phyloP scores from a whole-genome alignment of 2,329 filamentous ascomycete species.

The Trichoderma citrinoviride region DNA sequence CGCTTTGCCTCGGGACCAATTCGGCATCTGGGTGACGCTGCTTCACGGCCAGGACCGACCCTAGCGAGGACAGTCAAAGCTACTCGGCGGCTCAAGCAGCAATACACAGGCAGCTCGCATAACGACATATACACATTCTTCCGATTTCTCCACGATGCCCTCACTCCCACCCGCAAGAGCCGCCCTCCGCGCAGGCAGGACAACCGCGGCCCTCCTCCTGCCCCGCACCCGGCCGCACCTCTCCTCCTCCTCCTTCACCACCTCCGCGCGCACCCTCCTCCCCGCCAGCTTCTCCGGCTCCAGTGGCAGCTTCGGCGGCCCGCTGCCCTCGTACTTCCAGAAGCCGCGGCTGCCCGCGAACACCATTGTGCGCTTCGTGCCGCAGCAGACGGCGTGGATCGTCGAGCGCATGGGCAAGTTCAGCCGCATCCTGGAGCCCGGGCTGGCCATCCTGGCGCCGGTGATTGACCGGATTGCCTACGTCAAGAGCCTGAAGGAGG shows the following conservation, averaged over 20 bases:
- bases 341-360: constrained; percentile 77
- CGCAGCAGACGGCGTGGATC: constrained; percentile 99
- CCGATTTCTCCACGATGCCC: constrained; percentile 29
- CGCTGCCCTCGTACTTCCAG: constrained; percentile 74
- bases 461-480: constrained; percentile 96
- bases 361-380: constrained; percentile 92
- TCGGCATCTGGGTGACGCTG: background rate
- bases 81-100: background rate
- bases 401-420: constrained; percentile 99
- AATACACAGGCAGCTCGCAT: background rate
- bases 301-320: constrained; percentile 27
- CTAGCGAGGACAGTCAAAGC: background rate
- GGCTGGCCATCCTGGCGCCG: constrained; percentile 82
- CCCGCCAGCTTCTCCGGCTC: constrained; percentile 32
- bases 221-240: background rate
- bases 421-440: constrained; percentile 87
- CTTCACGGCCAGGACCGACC: background rate
- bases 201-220: constrained; percentile 12
- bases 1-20: too few relatives aligned
- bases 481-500: constrained; percentile 95
- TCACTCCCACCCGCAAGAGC: constrained; percentile 33
- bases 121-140: too few relatives aligned
- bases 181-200: constrained; percentile 28
- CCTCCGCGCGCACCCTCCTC: constrained; percentile 34
- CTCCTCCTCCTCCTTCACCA: constrained; percentile 29